phyloP scores from a whole-genome alignment of 2,329 filamentous ascomycete species.

The Fusarium secorum region DNA sequence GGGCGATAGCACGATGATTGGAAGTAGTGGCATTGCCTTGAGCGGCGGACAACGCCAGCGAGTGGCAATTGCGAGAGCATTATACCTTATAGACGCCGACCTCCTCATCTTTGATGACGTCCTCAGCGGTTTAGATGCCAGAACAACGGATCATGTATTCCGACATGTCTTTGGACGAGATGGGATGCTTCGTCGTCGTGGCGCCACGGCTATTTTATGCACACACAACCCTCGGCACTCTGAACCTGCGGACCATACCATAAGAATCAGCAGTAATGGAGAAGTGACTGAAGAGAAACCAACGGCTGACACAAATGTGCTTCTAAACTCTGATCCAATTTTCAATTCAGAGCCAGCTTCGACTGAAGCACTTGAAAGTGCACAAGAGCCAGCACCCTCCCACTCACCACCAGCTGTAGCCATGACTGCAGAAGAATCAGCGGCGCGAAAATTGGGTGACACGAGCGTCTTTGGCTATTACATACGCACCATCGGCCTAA shows the following conservation, averaged over 20 bases:
- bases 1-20: conserved; percentile 49
- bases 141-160: conserved; percentile 55
- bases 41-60: conserved; percentile 54
- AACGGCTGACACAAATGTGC: accelerated
- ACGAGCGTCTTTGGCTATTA: neutral
- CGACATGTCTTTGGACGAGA: conserved; percentile 50
- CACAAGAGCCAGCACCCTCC: accelerated
- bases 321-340: neutral
- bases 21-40: conserved; percentile 50
- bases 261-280: neutral
- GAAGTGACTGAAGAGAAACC: neutral
- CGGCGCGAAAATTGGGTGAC: neutral
- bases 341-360: neutral
- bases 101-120: conserved; percentile 56
- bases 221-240: conserved; percentile 40
- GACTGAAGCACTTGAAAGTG: no score
- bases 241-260: neutral
- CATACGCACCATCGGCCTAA: neutral
- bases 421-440: neutral
- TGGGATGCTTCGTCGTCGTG: conserved; percentile 51
- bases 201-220: conserved; percentile 52
- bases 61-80: conserved; percentile 52
- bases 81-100: conserved; percentile 49
- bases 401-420: neutral
- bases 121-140: conserved; percentile 53